Evolutionary conservation across 106 monocot genomes (phyloP).

Genomic region (Platanthera guangdongensis): DNA sequence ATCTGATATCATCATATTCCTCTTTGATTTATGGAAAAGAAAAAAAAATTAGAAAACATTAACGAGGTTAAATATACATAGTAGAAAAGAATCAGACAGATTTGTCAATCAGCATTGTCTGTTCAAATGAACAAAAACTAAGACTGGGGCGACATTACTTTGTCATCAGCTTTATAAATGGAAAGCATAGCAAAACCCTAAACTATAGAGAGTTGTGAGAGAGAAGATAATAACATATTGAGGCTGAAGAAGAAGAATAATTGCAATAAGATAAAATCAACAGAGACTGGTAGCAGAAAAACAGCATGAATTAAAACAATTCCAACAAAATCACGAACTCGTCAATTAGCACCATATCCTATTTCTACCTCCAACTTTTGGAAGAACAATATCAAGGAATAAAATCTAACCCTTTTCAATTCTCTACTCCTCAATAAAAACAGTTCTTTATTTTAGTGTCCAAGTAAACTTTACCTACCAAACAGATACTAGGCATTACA

Average conservation of each 20-base stretch:
- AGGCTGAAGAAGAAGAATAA: background rate
- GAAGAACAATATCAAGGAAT: too few relatives aligned
- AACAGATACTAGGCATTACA: too few relatives aligned
- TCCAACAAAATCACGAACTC: too few relatives aligned
- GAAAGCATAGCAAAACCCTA: background rate
- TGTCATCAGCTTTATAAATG: background rate
- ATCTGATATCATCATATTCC: background rate
- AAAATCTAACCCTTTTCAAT: too few relatives aligned
- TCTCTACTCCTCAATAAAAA: too few relatives aligned
- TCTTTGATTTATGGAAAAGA: background rate
- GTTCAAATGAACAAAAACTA: constrained; percentile 6
- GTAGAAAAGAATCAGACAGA: background rate
- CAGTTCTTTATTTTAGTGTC: too few relatives aligned
- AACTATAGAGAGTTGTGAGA: background rate
- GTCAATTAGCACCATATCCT: too few relatives aligned
- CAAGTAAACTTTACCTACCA: too few relatives aligned
- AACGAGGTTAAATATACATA: background rate
- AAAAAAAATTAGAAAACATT: background rate
- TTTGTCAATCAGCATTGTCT: constrained; percentile 5
- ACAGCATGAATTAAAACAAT: too few relatives aligned
- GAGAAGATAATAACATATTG: too few relatives aligned
- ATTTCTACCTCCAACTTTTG: too few relatives aligned
- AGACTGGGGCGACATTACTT: constrained; percentile 10
- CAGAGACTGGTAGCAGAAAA: background rate
- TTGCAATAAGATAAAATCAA: background rate